Percentiles rank a stretch among this genome's conserved stretches.
phyloP scores from a whole-genome alignment of 306 rosid genomes.

The Quercus bicolor region DNA sequence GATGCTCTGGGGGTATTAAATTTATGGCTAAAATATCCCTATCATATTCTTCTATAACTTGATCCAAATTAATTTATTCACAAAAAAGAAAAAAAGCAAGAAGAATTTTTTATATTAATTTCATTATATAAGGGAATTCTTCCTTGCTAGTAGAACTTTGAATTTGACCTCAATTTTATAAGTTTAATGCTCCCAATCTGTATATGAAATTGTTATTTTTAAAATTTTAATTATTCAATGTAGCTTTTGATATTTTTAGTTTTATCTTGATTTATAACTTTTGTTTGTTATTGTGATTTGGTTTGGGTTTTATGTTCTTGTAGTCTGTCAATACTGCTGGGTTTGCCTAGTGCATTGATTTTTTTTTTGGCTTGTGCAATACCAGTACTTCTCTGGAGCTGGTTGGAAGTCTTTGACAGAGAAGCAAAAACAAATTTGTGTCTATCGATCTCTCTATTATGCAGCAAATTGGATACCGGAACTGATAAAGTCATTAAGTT shows the following conservation, averaged over 20 bases:
- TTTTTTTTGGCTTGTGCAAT: constrained; percentile 4
- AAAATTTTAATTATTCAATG: too few species aligned
- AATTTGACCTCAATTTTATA: too few species aligned
- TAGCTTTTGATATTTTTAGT: background rate
- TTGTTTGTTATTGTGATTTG: background rate
- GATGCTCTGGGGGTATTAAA: too few species aligned
- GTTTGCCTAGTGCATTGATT: constrained; percentile 7
- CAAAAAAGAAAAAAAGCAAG: too few species aligned
- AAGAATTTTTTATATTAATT: too few species aligned
- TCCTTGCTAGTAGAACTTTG: too few species aligned
- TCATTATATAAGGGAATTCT: too few species aligned
- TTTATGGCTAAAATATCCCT: too few species aligned
- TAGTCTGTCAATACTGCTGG: constrained; percentile 1
- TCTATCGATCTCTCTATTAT: constrained; percentile 30
- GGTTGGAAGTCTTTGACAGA: constrained; percentile 34
- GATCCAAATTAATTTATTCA: too few species aligned
- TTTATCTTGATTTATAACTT: background rate
- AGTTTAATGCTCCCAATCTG: too few species aligned
- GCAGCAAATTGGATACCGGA: constrained; percentile 43
- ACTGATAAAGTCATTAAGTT: constrained; percentile 15
- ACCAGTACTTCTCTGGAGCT: constrained; percentile 35
- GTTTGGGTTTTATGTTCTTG: background rate
- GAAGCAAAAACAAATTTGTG: constrained; percentile 35
- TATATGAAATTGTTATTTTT: too few species aligned
- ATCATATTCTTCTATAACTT: too few species aligned